Conservation (phyloP, 2,329 filamentous ascomycete genomes). For the Teratosphaeria viscida region DNA sequence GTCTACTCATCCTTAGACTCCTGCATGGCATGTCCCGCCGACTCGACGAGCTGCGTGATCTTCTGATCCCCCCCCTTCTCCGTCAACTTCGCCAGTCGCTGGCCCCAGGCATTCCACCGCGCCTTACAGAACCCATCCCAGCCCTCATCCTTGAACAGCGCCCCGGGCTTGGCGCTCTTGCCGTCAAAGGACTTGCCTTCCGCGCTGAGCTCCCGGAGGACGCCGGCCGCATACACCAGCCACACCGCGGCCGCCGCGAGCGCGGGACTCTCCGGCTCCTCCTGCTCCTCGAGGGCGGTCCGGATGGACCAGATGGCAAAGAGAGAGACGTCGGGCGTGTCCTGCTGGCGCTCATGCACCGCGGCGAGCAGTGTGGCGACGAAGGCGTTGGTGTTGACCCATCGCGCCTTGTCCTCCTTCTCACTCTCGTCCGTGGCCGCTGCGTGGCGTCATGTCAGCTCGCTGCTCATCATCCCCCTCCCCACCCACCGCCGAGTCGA, state of each 20-base stretch:
- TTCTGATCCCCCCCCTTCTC: slow-evolving; percentile 5
- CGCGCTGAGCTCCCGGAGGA: slow-evolving; percentile 12
- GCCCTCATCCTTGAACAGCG: slow-evolving; percentile 11
- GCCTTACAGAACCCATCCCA: slow-evolving; percentile 20
- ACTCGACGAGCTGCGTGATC: slow-evolving; percentile 9
- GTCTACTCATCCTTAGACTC: neutral
- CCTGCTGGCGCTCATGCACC: slow-evolving; percentile 8
- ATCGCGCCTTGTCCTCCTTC: slow-evolving; percentile 10
- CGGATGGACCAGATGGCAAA: slow-evolving; percentile 23
- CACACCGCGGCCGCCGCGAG: slow-evolving; percentile 20
- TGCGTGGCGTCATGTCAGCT: slow-evolving; percentile 1
- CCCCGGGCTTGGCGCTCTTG: slow-evolving; percentile 7
- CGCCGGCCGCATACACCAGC: slow-evolving; percentile 19
- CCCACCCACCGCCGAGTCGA: neutral
- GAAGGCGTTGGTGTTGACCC: slow-evolving; percentile 24
- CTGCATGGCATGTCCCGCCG: slow-evolving; percentile 4
- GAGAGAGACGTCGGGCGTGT: slow-evolving; percentile 18
- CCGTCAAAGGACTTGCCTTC: slow-evolving; percentile 16
- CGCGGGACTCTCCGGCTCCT: slow-evolving; percentile 10
- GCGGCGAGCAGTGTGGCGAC: slow-evolving; percentile 16
- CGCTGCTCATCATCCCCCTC: neutral
- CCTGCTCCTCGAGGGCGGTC: slow-evolving; percentile 15
- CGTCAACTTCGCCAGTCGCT: slow-evolving; percentile 8
- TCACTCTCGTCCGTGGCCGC: slow-evolving; percentile 10
- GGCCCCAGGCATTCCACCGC: slow-evolving; percentile 19